Evolutionary conservation across 306 rosid genomes (phyloP).

Genomic region (Acmispon strigosus): DNA sequence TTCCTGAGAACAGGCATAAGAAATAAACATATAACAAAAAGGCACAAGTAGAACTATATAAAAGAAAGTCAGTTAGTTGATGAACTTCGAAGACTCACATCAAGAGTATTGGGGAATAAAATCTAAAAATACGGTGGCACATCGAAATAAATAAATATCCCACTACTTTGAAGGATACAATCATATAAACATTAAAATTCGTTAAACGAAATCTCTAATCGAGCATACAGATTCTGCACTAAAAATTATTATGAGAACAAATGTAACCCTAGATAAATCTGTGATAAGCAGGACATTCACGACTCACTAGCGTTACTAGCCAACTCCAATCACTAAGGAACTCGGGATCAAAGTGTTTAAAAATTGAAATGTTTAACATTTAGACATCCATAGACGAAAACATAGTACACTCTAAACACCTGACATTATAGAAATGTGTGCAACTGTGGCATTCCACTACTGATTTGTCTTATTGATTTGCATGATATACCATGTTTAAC

Average conservation of each 20-base stretch:
- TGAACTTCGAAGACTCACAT: not conserved
- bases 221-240: not conserved
- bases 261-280: not conserved
- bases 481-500: not conserved
- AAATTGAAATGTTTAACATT: not conserved
- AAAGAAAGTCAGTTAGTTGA: not conserved
- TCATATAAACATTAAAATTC: not conserved
- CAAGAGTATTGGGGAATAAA: not conserved
- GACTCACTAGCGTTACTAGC: not conserved
- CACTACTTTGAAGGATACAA: not conserved
- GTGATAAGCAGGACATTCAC: not conserved
- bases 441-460: not conserved
- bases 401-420: not conserved
- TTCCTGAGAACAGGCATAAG: constrained; percentile 49
- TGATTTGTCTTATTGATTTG: not conserved
- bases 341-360: not conserved
- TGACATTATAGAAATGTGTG: not conserved
- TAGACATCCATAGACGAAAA: not conserved
- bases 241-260: not conserved
- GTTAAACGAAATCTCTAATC: not conserved
- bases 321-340: not conserved
- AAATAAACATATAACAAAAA: not conserved
- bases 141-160: not conserved
- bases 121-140: not conserved
- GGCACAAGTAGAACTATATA: not conserved